Conservation (phyloP, 2,329 filamentous ascomycete species). For the Didymella glomerata region DNA sequence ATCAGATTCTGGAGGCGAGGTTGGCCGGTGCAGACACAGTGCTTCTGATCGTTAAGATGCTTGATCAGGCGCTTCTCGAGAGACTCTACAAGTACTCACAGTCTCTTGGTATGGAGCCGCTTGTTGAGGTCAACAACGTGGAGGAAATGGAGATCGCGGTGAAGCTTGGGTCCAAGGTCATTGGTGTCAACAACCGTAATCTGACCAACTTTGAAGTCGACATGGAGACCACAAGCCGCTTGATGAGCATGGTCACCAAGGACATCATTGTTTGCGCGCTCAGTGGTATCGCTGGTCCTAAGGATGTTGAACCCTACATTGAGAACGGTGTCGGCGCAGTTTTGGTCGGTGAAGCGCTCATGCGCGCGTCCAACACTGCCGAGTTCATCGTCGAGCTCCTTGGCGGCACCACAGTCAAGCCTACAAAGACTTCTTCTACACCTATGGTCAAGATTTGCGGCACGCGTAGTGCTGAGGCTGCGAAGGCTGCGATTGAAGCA, state of each 20-base stretch:
- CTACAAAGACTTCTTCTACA: constrained; percentile 40
- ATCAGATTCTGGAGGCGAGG: constrained; percentile 94
- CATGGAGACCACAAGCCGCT: constrained; percentile 85
- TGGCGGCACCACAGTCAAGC: constrained; percentile 57
- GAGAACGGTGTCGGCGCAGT: constrained; percentile 91
- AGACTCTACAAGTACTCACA: constrained; percentile 87
- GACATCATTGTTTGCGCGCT: constrained; percentile 90
- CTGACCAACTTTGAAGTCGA: constrained; percentile 97
- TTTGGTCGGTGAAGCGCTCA: constrained; percentile 92
- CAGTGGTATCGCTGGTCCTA: constrained; percentile 88
- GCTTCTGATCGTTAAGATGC: constrained; percentile 97
- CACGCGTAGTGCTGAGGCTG: constrained; percentile 82
- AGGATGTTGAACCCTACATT: constrained; percentile 88
- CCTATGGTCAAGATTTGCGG: constrained; percentile 92
- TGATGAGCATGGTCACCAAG: constrained; percentile 85
- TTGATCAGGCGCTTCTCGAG: constrained; percentile 76
- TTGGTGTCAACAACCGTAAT: constrained; percentile 98
- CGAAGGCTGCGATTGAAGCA: constrained; percentile 79
- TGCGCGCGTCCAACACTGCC: constrained; percentile 85
- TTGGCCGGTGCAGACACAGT: constrained; percentile 94
- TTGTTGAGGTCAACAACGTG: constrained; percentile 94
- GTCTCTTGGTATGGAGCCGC: constrained; percentile 92
- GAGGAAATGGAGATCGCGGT: constrained; percentile 93
- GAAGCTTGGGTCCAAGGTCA: constrained; percentile 84
- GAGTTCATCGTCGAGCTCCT: constrained; percentile 86